Base-by-base conservation (phyloP, 148 eudicot species). In the Heliamphora exappendiculata region DNA sequence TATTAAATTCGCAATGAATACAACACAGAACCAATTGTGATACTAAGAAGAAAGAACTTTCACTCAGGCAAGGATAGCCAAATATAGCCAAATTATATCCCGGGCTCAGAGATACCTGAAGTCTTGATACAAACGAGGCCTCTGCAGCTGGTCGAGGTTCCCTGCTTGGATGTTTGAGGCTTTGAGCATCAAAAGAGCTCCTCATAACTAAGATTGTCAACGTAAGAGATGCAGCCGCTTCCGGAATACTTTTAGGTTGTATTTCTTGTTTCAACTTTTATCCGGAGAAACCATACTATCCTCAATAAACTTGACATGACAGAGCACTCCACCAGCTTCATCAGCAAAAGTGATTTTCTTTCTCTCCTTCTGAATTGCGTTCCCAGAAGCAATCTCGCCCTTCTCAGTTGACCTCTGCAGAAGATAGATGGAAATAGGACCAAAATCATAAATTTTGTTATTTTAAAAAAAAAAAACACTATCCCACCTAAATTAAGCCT, bases 291-390 rank as follows among this genome's bases (percentile, higher is more conserved):
- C 74, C 65, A 16, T 51, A 49, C 39, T 73, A 53, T 81, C 75
- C 66, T 88, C 88, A 29, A 88, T 87, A 22, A 85, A 68, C 82
- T 79, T 89, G 73, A 95, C 87, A 53, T 92, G 85, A 51, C 98
- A 94, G 33, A 95, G 88, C 44, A 76, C 85, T 53, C 92, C 94
- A 63, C 98, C 98, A 42, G 87, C 97, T 88, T 95, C 98, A 76
- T 95, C 96, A 6, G 98, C 98, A 76, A 95, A 95, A 20, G 50
- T 82, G 59, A 95, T 95, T 82, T 85, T 89, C 79, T 85, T 90
- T 77, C 84, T 82, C 78, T 78, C 86, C 80, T 81, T 88, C 0
- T 80, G 81, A 44, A 36, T 65, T 39, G 42, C 69, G 53, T 75
- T 84, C 77, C 75, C 81, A 37, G 84, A 51, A 75, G 83, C 67